These are phyloP conservation scores for Citrus glauca DNA, from an alignment of 345 rosid species.

Conservation along the genomic window DNA sequence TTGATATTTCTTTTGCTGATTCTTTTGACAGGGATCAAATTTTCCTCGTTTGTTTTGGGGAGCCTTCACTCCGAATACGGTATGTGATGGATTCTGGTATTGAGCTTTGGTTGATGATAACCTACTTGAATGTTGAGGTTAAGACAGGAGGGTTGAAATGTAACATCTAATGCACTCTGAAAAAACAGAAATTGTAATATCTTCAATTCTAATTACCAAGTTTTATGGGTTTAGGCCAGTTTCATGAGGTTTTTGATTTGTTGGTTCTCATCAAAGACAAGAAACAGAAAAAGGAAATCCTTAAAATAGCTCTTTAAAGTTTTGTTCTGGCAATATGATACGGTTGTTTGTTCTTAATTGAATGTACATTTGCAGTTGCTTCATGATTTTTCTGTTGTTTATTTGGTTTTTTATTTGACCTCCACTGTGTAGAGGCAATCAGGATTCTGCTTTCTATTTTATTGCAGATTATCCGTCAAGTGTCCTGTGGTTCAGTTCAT, in stretches of 20 bases:
- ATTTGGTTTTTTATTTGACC: neutral
- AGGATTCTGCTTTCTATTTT: slow-evolving; percentile 1
- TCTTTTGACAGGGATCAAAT: slow-evolving; percentile 69
- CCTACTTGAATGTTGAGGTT: neutral
- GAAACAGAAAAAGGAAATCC: neutral
- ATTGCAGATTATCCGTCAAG: slow-evolving; percentile 63
- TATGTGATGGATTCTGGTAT: slow-evolving; percentile 23
- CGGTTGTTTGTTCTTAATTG: neutral
- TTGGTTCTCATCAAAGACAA: slow-evolving; percentile 1
- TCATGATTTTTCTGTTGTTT: neutral
- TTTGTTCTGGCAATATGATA: neutral
- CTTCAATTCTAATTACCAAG: neutral
- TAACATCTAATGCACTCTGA: neutral
- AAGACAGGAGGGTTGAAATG: neutral
- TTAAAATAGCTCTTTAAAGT: neutral
- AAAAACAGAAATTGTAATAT: neutral
- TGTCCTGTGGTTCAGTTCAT: slow-evolving; percentile 93
- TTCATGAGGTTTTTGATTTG: neutral
- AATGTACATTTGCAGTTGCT: neutral
- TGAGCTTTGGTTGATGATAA: neutral
- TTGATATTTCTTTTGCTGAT: slow-evolving; percentile 5
- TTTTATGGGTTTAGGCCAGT: neutral
- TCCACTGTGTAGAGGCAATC: neutral
- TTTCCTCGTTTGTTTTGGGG: slow-evolving; percentile 85
- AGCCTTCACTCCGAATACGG: slow-evolving; percentile 67